phyloP scores from a whole-genome alignment of 768 basidiomycete species.

The Lactarius deliciosus region DNA sequence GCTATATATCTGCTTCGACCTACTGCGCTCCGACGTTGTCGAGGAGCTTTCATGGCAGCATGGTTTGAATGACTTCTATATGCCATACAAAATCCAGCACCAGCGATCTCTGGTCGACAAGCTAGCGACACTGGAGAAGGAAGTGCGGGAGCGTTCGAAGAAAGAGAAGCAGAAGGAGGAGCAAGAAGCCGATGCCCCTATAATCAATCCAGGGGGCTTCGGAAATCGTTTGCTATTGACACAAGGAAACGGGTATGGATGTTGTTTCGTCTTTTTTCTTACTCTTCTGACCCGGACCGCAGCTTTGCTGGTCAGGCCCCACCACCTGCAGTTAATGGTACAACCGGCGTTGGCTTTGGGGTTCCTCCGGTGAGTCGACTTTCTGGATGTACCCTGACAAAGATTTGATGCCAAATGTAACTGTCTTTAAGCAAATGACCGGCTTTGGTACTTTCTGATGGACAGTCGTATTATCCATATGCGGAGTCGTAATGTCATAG shows the following conservation, averaged over 20 bases:
- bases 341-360: conserved; percentile 48
- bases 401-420: background rate
- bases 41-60: conserved; percentile 97
- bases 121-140: conserved; percentile 79
- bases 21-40: conserved; percentile 89
- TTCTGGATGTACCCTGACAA: background rate
- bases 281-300: conserved; percentile 19
- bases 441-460: conserved; percentile 30
- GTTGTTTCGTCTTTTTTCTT: background rate
- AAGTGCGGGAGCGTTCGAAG: conserved; percentile 83
- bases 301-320: conserved; percentile 68
- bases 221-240: conserved; percentile 65
- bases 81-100: conserved; percentile 92
- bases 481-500: conserved; percentile 3
- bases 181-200: conserved; percentile 80
- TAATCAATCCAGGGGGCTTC: conserved; percentile 81
- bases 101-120: conserved; percentile 77
- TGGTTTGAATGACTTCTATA: conserved; percentile 94
- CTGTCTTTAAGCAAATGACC: conserved; percentile 28
- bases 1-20: conserved; percentile 91
- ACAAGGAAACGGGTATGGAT: conserved; percentile 60
- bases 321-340: conserved; percentile 57
- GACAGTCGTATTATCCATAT: conserved; percentile 3
- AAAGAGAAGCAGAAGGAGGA: conserved; percentile 89
- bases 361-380: conserved; percentile 52